Evolutionary conservation across 176 grass and related monocot genomes (phyloP).

Genomic region (Phyllostachys edulis): DNA sequence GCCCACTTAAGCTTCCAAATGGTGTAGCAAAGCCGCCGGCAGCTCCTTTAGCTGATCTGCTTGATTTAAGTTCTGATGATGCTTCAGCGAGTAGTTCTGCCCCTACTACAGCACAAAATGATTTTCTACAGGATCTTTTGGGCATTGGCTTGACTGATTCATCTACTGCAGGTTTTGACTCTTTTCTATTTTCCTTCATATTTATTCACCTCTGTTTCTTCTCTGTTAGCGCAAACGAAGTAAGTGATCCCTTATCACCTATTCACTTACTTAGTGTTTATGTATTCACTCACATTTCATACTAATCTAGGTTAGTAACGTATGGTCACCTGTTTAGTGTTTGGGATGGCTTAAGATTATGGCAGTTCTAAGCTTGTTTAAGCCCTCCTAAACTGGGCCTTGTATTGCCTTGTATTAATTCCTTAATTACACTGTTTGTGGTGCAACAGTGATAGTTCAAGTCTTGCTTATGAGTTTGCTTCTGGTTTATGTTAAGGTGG

Average conservation of each 20-base stretch:
- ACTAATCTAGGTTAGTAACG: not conserved
- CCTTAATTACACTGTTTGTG: not conserved
- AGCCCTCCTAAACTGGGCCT: not conserved
- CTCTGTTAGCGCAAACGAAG: not conserved
- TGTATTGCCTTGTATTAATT: not conserved
- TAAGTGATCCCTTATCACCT: constrained; percentile 22
- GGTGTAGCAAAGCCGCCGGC: constrained; percentile 78
- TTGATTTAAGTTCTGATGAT: constrained; percentile 91
- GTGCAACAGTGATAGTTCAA: not conserved
- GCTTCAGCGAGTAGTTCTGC: constrained; percentile 42
- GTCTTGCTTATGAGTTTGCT: constrained; percentile 33
- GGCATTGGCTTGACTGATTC: constrained; percentile 67
- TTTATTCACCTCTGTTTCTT: constrained; percentile 18
- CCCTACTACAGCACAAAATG: constrained; percentile 47
- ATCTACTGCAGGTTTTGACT: constrained; percentile 63
- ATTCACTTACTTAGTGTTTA: not conserved
- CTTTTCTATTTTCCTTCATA: constrained; percentile 31
- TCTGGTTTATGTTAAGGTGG: constrained; percentile 40
- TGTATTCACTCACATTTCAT: constrained; percentile 5
- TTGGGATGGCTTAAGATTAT: constrained; percentile 7
- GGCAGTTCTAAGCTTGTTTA: constrained; percentile 2
- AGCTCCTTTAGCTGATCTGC: constrained; percentile 71
- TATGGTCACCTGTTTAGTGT: not conserved
- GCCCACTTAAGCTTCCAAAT: constrained; percentile 75
- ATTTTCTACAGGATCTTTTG: constrained; percentile 88